Base-by-base conservation (phyloP, 352 stramenopile genomes). In the Aphanomyces stellatus region DNA sequence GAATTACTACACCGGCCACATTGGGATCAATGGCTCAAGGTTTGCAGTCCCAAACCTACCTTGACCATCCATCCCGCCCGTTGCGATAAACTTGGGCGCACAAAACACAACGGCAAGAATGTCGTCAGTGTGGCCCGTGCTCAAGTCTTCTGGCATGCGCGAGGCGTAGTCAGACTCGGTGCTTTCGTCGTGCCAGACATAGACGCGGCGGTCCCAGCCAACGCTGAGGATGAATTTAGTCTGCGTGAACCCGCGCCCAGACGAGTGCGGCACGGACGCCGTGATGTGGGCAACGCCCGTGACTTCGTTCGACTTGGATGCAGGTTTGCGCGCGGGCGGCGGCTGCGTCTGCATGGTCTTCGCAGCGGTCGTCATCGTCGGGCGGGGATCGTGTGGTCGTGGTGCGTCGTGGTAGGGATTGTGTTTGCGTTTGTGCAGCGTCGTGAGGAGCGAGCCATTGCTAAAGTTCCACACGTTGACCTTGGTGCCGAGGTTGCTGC, bases 391-490 rank as follows among this genome's bases (percentile, higher is more conserved):
- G n/a, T n/a, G n/a, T n/a, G n/a, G n/a, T n/a, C n/a, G n/a, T n/a
- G n/a, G n/a, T n/a, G n/a, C n/a, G n/a, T n/a, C n/a, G n/a, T n/a
- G n/a, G n/a, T n/a, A n/a, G n/a, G n/a, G n/a, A n/a, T n/a, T n/a
- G n/a, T n/a, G n/a, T n/a, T n/a, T n/a, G n/a, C 24, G 72, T 59
- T 93, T 94, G 56, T 88, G 70, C 41, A 92, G 88, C 53, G 90
- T 82, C 62, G 93, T 94, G 3, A 95, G 82, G 19, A 91, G 74
- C 15, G 81, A 80, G 13, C 88, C 88, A 53, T 93, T 96, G 73
- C 82, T 89, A 70, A 95, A 96, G 62, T 96, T 96, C 88, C 88
- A 96, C 73, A 96, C 86, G 67, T 92, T 91, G 40, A 96, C 80
- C 17, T 78, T 55, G 7, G 81, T 69, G 2, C 88, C 88, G 53